Evolutionary conservation across 352 stramenopile genomes (phyloP), one percentile per base, ranked within the genome.

Genomic region (Thraustochytrium sp.): DNA sequence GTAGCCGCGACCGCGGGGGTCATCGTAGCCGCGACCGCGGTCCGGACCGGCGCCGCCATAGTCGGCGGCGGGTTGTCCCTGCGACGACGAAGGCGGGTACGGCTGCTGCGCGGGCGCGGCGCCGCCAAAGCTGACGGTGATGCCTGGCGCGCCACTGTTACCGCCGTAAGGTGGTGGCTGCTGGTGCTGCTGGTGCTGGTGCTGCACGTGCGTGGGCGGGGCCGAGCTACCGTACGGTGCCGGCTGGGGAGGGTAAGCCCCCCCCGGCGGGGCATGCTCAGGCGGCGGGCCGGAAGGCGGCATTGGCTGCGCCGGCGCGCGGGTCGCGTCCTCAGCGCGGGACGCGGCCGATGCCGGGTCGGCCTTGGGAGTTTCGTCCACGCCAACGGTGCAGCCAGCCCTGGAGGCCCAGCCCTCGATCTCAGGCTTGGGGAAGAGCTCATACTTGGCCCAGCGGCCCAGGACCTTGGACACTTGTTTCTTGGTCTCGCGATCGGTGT

Each of bases 401-500:
- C 18, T 34, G 48, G 21, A 11, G n/a, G 68, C 53, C 68, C 68
- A 80, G 18, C 21, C 8, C 9, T 61, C 26, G 31, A 80, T 23
- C 38, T 80, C 40, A 3, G 42, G 18, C 23, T 21, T n/a, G 16
- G 42, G 26, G 44, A 80, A 80, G 26, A 80, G 31, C 5, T 51
- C 53, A 42, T 80, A 62, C 65, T 77, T 61, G 44, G 8, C 9
- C 68, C 46, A 63, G 8, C 68, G 68, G 9, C 48, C 68, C 23
- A 80, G 68, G 4, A 80, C 68, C 49, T 80, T 80, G 68, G 53
- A 61, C 2, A 80, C 68, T 26, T 80, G 68, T 23, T 51, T 11
- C 23, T 72, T 61, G 3, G 18, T 38, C 16, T 80, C 31, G 8
- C 11, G 34, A 9, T 61, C 4, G 13, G 44, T 9, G 1, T 21